Conservation (phyloP, 202 grass and related monocot species). For the Alloteropsis angusta region DNA sequence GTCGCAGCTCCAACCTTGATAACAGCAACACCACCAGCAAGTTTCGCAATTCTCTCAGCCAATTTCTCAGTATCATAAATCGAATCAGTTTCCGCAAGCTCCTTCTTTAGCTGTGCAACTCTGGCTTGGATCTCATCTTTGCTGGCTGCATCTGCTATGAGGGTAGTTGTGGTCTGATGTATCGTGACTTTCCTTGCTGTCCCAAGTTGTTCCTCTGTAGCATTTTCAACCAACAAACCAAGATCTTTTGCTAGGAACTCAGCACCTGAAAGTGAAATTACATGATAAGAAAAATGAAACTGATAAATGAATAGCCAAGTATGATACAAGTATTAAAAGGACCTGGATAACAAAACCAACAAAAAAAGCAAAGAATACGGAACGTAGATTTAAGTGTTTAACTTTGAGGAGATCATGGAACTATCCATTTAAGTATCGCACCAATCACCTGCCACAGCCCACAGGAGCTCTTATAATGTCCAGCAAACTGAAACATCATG, state of each 20-base stretch:
- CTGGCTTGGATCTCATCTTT: slow-evolving; percentile 60
- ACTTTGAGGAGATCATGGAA: background rate
- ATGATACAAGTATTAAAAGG: background rate
- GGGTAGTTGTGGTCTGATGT: slow-evolving; percentile 41
- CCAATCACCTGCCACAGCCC: background rate
- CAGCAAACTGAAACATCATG: background rate
- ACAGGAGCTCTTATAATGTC: background rate
- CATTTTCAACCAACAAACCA: slow-evolving; percentile 57
- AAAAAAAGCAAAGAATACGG: background rate
- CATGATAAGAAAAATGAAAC: background rate
- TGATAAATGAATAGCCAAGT: background rate
- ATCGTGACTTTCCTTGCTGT: slow-evolving; percentile 60
- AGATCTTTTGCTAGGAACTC: slow-evolving; percentile 62
- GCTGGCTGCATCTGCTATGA: slow-evolving; percentile 57
- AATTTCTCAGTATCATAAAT: slow-evolving; percentile 55
- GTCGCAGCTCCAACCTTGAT: slow-evolving; percentile 72
- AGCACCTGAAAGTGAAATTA: slow-evolving; percentile 34
- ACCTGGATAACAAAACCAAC: background rate
- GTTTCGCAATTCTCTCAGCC: slow-evolving; percentile 56
- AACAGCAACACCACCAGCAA: slow-evolving; percentile 64
- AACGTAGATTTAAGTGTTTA: background rate
- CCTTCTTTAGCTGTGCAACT: slow-evolving; percentile 59
- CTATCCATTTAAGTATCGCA: background rate
- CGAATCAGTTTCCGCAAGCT: slow-evolving; percentile 53
- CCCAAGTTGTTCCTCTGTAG: slow-evolving; percentile 54